Conservation (phyloP, 345 rosid genomes). For the Citrus unshiu region DNA sequence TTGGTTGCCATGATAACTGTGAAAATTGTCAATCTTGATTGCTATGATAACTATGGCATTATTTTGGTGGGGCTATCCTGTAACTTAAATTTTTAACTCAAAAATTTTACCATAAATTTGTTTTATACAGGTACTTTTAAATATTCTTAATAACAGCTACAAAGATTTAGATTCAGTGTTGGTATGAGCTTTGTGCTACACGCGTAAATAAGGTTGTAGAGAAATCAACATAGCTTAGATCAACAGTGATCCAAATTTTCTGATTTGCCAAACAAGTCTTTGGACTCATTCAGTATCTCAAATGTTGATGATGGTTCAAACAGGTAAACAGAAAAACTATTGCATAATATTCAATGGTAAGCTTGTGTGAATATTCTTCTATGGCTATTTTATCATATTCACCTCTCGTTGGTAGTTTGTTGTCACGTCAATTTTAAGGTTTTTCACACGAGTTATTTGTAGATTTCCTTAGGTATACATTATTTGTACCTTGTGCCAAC, state of each 20-base stretch:
- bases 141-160: background rate
- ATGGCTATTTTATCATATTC: background rate
- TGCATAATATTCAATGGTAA: background rate
- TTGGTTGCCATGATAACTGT: too few relatives aligned
- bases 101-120: too few relatives aligned
- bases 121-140: background rate
- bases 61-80: too few relatives aligned
- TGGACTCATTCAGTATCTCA: slow-evolving; percentile 80
- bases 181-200: too few relatives aligned
- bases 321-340: slow-evolving; percentile 33
- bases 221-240: too few relatives aligned
- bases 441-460: background rate
- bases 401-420: background rate
- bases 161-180: too few relatives aligned
- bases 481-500: background rate
- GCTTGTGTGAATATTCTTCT: background rate
- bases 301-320: slow-evolving; percentile 82
- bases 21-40: too few relatives aligned
- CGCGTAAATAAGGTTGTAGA: too few relatives aligned
- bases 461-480: background rate
- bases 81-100: too few relatives aligned
- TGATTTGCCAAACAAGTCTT: slow-evolving; percentile 57
- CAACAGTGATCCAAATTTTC: background rate
- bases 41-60: too few relatives aligned
- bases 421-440: background rate